These are phyloP conservation scores for Lentinus polychrous DNA, from an alignment of 1,284 basidiomycete genomes.

Conservation along the genomic window DNA sequence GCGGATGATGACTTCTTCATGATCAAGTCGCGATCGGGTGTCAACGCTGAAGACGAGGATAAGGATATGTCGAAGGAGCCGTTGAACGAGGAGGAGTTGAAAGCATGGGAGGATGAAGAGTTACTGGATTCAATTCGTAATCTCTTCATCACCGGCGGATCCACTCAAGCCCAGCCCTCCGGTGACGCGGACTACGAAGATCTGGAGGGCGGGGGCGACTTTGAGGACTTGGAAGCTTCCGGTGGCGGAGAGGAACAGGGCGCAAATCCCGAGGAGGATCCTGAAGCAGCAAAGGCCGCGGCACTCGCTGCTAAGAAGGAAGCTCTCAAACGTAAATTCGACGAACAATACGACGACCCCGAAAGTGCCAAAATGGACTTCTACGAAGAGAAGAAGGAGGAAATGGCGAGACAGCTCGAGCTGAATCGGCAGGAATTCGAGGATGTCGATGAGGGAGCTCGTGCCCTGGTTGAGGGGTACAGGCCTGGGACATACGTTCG, in stretches of 20 bases:
- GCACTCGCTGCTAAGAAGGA: slow-evolving; percentile 85
- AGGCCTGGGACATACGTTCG: slow-evolving; percentile 93
- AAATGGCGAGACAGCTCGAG: slow-evolving; percentile 80
- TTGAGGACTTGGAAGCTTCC: slow-evolving; percentile 37
- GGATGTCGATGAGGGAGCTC: slow-evolving; percentile 69
- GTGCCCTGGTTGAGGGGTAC: slow-evolving; percentile 86
- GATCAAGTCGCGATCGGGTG: slow-evolving; percentile 36
- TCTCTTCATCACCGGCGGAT: slow-evolving; percentile 86
- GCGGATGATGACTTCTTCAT: slow-evolving; percentile 76
- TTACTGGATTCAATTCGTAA: slow-evolving; percentile 82
- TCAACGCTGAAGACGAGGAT: slow-evolving; percentile 41
- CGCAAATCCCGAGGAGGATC: slow-evolving; percentile 18
- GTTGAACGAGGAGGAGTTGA: slow-evolving; percentile 43
- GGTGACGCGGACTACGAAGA: slow-evolving; percentile 28
- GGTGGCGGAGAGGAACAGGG: slow-evolving; percentile 21
- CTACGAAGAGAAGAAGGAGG: slow-evolving; percentile 89
- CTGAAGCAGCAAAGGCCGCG: slow-evolving; percentile 40
- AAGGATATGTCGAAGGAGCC: slow-evolving; percentile 69
- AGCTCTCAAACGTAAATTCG: slow-evolving; percentile 89
- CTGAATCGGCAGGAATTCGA: slow-evolving; percentile 87
- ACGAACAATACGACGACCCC: slow-evolving; percentile 94
- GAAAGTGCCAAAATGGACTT: slow-evolving; percentile 76
- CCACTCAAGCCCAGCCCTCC: slow-evolving; percentile 18
- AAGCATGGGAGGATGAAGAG: slow-evolving; percentile 80
- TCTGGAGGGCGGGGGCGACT: slow-evolving; percentile 36